Conservation (phyloP, 768 basidiomycete species). For the Kwoniella dejecticola region DNA sequence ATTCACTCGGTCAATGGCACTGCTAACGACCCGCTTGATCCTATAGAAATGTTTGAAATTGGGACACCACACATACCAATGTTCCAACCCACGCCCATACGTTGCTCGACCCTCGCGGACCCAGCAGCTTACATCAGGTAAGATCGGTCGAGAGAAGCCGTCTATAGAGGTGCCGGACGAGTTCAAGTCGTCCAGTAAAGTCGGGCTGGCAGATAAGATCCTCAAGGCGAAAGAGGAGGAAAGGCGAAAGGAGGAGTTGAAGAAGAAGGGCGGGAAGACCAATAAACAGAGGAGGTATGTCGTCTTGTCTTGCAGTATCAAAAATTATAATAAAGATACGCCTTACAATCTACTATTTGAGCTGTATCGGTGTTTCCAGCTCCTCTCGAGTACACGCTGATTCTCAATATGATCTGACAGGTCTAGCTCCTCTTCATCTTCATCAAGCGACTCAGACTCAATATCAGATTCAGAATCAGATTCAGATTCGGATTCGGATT, state of each 20-base stretch:
- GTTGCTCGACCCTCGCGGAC: constrained; percentile 86
- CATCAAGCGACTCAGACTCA: constrained; percentile 28
- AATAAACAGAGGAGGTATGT: no score
- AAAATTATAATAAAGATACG: no score
- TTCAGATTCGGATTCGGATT: no score
- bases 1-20: background rate
- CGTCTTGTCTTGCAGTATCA: no score
- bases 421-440: constrained; percentile 30
- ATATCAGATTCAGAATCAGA: no score
- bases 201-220: constrained; percentile 81
- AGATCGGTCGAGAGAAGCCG: constrained; percentile 63
- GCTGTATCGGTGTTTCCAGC: no score
- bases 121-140: constrained; percentile 71
- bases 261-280: constrained; percentile 9
- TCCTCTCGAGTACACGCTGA: no score
- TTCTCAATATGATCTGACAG: constrained; percentile 11
- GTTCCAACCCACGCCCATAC: constrained; percentile 78
- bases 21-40: background rate
- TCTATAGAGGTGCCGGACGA: constrained; percentile 86
- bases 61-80: constrained; percentile 92
- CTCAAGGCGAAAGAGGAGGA: constrained; percentile 77
- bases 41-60: constrained; percentile 48
- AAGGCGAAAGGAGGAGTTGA: constrained; percentile 52
- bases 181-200: constrained; percentile 70
- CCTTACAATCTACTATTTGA: no score